Percentiles rank a stretch among this genome's conserved stretches.
phyloP scores from a whole-genome alignment of 352 stramenopile genomes.

The Phytophthora litchii region DNA sequence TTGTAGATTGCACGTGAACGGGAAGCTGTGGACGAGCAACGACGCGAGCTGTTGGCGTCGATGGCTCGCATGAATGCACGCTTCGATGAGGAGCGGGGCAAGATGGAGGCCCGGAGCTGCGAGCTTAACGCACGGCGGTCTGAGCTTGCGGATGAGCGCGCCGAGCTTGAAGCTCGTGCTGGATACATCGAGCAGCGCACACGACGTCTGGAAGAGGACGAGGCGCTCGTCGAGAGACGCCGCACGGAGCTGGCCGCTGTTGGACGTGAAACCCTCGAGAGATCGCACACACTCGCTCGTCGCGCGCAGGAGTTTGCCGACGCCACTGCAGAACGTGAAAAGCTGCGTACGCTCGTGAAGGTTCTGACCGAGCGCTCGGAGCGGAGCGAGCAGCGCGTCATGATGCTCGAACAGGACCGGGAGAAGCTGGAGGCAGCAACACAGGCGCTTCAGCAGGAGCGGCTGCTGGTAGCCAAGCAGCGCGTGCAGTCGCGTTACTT shows the following conservation, averaged over 20 bases:
- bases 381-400: slow-evolving; percentile 37
- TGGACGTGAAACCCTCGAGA: slow-evolving; percentile 70
- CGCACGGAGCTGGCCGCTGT: slow-evolving; percentile 62
- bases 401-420: slow-evolving; percentile 51
- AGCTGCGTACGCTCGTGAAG: slow-evolving; percentile 46
- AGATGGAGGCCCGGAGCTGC: slow-evolving; percentile 57
- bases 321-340: slow-evolving; percentile 46
- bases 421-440: slow-evolving; percentile 55
- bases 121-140: slow-evolving; percentile 63
- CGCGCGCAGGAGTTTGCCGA: slow-evolving; percentile 42
- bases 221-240: slow-evolving; percentile 49
- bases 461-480: slow-evolving; percentile 71
- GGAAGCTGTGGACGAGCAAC: slow-evolving; percentile 74
- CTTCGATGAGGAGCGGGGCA: slow-evolving; percentile 74
- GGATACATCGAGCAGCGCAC: slow-evolving; percentile 61
- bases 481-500: slow-evolving; percentile 80
- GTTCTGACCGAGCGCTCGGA: slow-evolving; percentile 38
- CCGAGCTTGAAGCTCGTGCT: slow-evolving; percentile 51
- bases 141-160: slow-evolving; percentile 65
- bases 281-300: slow-evolving; percentile 50
- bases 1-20: slow-evolving; percentile 66
- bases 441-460: slow-evolving; percentile 70
- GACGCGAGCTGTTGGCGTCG: slow-evolving; percentile 62
- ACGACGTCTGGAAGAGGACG: slow-evolving; percentile 52
- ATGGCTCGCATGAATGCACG: slow-evolving; percentile 56